Evolutionary conservation across 192 early-diverging fungal genomes (phyloP).

Genomic region (Coemansia sp.): DNA sequence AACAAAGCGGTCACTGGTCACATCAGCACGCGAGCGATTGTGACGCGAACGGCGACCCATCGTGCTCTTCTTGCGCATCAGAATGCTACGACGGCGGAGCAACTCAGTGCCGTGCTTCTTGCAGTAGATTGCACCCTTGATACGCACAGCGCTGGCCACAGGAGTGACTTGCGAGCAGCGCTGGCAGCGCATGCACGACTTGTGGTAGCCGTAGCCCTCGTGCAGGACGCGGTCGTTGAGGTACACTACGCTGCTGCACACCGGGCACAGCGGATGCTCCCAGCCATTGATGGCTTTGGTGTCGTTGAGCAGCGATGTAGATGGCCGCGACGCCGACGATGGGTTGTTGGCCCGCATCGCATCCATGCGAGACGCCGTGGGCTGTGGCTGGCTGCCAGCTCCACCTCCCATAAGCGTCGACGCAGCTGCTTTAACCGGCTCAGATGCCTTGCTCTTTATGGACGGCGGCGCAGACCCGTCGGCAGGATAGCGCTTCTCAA

Average conservation of each 20-base stretch:
- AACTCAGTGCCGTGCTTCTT: slow-evolving; percentile 54
- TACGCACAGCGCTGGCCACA: slow-evolving; percentile 36
- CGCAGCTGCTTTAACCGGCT: not conserved
- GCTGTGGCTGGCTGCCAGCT: not conserved
- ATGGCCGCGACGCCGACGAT: slow-evolving; percentile 48
- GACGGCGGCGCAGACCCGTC: slow-evolving; percentile 19
- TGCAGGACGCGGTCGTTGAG: slow-evolving; percentile 52
- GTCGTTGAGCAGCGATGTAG: slow-evolving; percentile 49
- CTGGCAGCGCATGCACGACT: slow-evolving; percentile 55
- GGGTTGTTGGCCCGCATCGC: slow-evolving; percentile 16
- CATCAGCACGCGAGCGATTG: slow-evolving; percentile 23
- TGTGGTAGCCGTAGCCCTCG: slow-evolving; percentile 58
- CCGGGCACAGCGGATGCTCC: slow-evolving; percentile 55
- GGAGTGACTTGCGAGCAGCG: slow-evolving; percentile 51
- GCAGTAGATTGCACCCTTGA: slow-evolving; percentile 56
- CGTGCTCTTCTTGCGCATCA: slow-evolving; percentile 59
- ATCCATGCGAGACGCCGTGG: slow-evolving; percentile 17
- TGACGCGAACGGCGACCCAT: slow-evolving; percentile 54
- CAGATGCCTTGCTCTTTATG: slow-evolving; percentile 2
- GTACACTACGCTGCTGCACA: slow-evolving; percentile 48
- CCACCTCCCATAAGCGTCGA: slow-evolving; percentile 49
- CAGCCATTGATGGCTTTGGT: slow-evolving; percentile 51
- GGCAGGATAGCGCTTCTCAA: slow-evolving; percentile 55
- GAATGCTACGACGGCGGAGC: slow-evolving; percentile 56
- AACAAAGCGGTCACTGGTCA: slow-evolving; percentile 27